These are phyloP conservation scores for Trichoderma orchidacearum DNA, from an alignment of 495 filamentous ascomycete genomes.

Conservation along the genomic window DNA sequence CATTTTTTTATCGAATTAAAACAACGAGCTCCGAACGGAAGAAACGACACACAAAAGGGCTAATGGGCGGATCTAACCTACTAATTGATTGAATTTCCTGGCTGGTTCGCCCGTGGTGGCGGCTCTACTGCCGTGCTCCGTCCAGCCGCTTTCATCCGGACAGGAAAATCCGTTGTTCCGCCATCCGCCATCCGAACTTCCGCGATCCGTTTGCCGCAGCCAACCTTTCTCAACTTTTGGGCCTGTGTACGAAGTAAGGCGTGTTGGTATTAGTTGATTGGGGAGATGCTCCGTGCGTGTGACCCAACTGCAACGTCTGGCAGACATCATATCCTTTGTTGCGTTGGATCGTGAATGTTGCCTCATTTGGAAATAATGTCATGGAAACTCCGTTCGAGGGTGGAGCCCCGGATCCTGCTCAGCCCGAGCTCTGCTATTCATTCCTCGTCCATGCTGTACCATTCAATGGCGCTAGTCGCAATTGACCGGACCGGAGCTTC, in stretches of 20 bases:
- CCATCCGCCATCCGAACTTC: background rate
- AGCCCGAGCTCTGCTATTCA: too few relatives aligned
- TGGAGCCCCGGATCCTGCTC: background rate
- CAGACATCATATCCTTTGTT: too few relatives aligned
- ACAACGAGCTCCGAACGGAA: too few relatives aligned
- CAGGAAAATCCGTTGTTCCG: background rate
- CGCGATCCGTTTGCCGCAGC: background rate
- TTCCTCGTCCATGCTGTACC: too few relatives aligned
- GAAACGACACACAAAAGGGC: background rate
- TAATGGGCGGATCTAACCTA: background rate
- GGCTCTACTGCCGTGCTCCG: too few relatives aligned
- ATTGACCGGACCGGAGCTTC: background rate
- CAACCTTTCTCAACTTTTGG: background rate
- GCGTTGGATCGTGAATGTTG: background rate
- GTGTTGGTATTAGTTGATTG: too few relatives aligned
- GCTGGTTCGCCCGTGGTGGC: too few relatives aligned
- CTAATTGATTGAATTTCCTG: too few relatives aligned
- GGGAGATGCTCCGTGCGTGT: too few relatives aligned
- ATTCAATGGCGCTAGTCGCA: background rate
- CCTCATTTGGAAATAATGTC: background rate
- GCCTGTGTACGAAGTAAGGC: background rate
- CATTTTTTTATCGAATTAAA: too few relatives aligned
- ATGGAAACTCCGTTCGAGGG: background rate
- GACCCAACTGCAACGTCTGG: too few relatives aligned
- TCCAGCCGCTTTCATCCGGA: background rate